Percentiles rank a stretch among this genome's conserved stretches.
phyloP scores from a whole-genome alignment of 1,139 yeast species.

The Debaryomyces nepalensis region DNA sequence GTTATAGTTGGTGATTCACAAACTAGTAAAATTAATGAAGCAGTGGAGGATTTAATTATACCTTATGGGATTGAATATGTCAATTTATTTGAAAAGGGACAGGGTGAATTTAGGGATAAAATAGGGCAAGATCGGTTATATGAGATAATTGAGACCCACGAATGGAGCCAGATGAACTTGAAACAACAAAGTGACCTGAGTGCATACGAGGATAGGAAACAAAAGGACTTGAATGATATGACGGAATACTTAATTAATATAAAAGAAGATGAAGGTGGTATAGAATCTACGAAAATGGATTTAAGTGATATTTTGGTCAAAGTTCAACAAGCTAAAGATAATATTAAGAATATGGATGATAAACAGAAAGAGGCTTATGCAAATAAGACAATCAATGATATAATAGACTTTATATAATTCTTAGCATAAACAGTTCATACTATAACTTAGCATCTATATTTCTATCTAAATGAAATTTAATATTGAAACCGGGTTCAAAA shows the following conservation, averaged over 20 bases:
- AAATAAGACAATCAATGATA: slow-evolving; percentile 39
- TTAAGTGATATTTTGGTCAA: slow-evolving; percentile 33
- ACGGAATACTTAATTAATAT: slow-evolving; percentile 28
- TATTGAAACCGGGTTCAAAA: slow-evolving; percentile 60
- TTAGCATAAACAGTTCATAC: neutral
- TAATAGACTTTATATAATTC: slow-evolving; percentile 39
- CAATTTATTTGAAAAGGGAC: slow-evolving; percentile 27
- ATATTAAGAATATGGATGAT: slow-evolving; percentile 28
- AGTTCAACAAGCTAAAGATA: slow-evolving; percentile 36
- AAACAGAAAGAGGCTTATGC: slow-evolving; percentile 37
- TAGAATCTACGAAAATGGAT: slow-evolving; percentile 23
- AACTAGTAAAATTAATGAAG: slow-evolving; percentile 19
- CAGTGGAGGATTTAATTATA: slow-evolving; percentile 36
- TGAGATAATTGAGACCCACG: slow-evolving; percentile 46
- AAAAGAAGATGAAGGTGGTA: slow-evolving; percentile 17
- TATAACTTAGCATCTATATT: slow-evolving; percentile 21
- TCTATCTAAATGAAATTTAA: slow-evolving; percentile 32
- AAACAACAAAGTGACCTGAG: neutral
- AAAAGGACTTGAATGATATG: slow-evolving; percentile 32
- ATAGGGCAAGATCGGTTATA: slow-evolving; percentile 35
- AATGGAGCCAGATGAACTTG: slow-evolving; percentile 37
- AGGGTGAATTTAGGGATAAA: slow-evolving; percentile 32
- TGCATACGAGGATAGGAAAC: slow-evolving; percentile 25
- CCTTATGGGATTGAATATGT: slow-evolving; percentile 39
- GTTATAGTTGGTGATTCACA: slow-evolving; percentile 29